A percentile compares a stretch with the other conserved stretches of the same genome.
phyloP scores from a whole-genome alignment of 2,329 filamentous ascomycete species.

The Colletotrichum chlorophyti region DNA sequence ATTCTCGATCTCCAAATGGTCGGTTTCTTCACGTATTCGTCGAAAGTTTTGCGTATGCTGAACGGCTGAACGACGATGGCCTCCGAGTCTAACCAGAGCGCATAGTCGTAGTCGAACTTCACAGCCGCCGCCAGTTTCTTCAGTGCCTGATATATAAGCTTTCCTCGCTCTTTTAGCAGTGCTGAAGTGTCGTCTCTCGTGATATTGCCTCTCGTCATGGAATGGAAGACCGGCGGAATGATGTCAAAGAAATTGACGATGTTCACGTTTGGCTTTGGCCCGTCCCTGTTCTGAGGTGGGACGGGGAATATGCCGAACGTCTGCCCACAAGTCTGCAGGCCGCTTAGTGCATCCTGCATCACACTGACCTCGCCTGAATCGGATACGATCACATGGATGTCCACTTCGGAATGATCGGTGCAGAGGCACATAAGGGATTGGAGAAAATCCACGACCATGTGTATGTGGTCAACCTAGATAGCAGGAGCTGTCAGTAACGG shows the following conservation, averaged over 20 bases:
- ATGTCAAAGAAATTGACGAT: conserved; percentile 19
- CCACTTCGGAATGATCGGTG: conserved; percentile 13
- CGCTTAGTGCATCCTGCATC: background rate
- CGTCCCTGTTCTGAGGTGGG: conserved; percentile 1
- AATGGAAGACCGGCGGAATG: background rate
- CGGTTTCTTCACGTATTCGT: background rate
- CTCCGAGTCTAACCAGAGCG: conserved; percentile 20
- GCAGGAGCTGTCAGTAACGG: background rate
- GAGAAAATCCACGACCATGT: conserved; percentile 4
- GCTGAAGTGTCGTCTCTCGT: conserved; percentile 7
- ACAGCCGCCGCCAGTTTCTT: conserved; percentile 18
- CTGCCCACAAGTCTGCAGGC: background rate
- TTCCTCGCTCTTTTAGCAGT: background rate
- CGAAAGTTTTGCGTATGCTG: conserved; percentile 3
- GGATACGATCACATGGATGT: conserved; percentile 4
- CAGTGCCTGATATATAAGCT: conserved; percentile 15
- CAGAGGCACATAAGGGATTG: conserved; percentile 21
- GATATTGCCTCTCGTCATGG: background rate
- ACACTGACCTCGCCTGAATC: background rate
- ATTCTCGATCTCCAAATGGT: conserved; percentile 12
- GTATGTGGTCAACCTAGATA: background rate
- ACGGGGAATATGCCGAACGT: conserved; percentile 9
- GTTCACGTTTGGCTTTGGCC: background rate
- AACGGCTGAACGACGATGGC: conserved; percentile 17
- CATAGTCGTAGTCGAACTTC: conserved; percentile 10